Base-by-base conservation (phyloP, 495 filamentous ascomycete genomes). In the Aspergillus funiculosus region DNA sequence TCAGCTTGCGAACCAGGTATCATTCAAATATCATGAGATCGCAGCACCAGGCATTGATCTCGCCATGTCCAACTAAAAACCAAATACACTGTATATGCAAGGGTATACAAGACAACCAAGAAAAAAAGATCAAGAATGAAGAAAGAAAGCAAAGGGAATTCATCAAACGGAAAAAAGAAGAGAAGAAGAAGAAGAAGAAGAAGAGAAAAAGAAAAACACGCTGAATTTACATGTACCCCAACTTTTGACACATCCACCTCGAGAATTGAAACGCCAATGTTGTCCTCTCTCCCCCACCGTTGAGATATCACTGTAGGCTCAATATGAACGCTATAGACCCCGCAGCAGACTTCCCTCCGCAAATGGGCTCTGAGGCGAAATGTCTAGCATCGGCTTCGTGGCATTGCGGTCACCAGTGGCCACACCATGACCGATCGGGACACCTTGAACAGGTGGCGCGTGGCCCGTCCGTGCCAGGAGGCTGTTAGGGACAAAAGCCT, bases 341-440 rank as follows among this genome's bases (percentile, higher is more conserved):
- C 57, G 56, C 4, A 82, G 64, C 39, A 82, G 45, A 59, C 78
- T 82, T 4, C 78, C 78, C 40, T 71, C 67, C 6, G 63, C 73
- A 53, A 81, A 82, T 14, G 66, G 64, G 21, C 67, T 75, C 14
- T 64, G 56, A 11, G 70, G 69, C 8, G 63, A 63, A 52, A 82
- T 48, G 53, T 81, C 77, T 17, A 82, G 54, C 72, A 83, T 68
- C 20, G 78, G 78, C 29, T 67, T 73, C 6, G 67, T 64, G 5
- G 74, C 74, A 22, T 69, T 59, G 6, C 71, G 66, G 38, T 73
- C 66, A 6, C 76, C 75, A 4, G 72, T 77, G 37, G 70, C 73
- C 1, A 80, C 67, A 0, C 78, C 79, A 14, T 73, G 69, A 2
- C 79, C 77, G 2, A 53, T 57, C 0, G 39, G 41, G 39, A 29